Evolutionary conservation across 2,329 filamentous ascomycete genomes (phyloP), one percentile per base, ranked within the genome.

Genomic region (Piedraia hortae): DNA sequence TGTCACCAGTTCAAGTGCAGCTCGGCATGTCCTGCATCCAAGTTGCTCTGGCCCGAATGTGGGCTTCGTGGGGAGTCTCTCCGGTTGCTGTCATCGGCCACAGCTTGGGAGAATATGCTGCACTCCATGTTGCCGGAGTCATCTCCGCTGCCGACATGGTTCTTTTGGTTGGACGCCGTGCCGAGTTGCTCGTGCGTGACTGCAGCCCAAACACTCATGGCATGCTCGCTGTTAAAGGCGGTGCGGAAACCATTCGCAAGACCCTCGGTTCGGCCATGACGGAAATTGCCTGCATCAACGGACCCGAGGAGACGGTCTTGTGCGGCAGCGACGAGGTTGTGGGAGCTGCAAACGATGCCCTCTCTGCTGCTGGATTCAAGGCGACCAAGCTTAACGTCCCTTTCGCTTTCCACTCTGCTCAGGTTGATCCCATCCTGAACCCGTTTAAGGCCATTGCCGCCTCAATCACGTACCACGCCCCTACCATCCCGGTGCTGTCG

Each of bases 271-370:
- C 41, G 25, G 48, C 49, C 31, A 51, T 51, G 34, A 46, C 46
- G 15, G 54, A 60, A 32, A 45, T 65, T 28, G 68, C 74, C 9
- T 85, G 75, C 47, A 58, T 77, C 39, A 88, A 88, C 33, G 63
- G 68, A 0, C 64, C 67, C 0, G 53, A 62, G 22, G 71, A 77
- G 38, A 78, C 66, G 6, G 75, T 85, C 2, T 51, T 85, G n/a
- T 62, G 60, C 28, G 61, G 59, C 9, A 56, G 54, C 24, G 55
- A 60, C 21, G 51, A 62, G 17, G 53, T 67, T 28, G 60, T 72
- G 24, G 50, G 59, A 26, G 47, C 48, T 3, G 48, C 64, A 9
- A 52, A 42, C 26, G 43, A 56, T 5, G 35, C 48, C 14, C 49
- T 70, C 3, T 41, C 49, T 8, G 40, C 44, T 4, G 47, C 53